These are phyloP conservation scores for Coniophora puteana DNA, from an alignment of 1,284 basidiomycete species.

Conservation along the genomic window DNA sequence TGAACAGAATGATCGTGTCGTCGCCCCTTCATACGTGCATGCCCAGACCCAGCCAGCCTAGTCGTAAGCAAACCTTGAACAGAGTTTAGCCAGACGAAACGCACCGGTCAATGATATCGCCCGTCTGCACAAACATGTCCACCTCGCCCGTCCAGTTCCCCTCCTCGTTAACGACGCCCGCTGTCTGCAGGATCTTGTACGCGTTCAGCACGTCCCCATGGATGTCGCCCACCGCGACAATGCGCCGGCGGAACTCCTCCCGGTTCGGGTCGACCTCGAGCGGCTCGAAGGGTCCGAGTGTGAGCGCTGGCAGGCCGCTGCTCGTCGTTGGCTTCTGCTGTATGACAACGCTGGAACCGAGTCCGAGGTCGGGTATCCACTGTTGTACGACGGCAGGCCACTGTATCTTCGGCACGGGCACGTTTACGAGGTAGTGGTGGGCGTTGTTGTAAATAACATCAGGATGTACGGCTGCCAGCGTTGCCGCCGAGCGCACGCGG, in stretches of 20 bases:
- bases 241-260: constrained; percentile 30
- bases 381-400: too few relatives aligned
- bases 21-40: constrained; percentile 55
- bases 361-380: too few relatives aligned
- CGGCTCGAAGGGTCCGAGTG: too few relatives aligned
- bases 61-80: too few relatives aligned
- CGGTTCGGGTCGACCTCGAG: constrained; percentile 18
- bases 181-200: constrained; percentile 69
- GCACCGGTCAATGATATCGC: constrained; percentile 87
- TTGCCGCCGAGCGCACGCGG: constrained; percentile 16
- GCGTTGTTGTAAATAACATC: constrained; percentile 4
- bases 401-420: too few relatives aligned
- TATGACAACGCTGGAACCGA: too few relatives aligned
- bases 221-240: constrained; percentile 67
- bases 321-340: not conserved
- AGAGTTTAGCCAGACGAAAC: constrained; percentile 15
- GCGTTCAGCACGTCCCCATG: constrained; percentile 66
- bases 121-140: constrained; percentile 88
- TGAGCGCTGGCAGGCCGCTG: constrained; percentile 6
- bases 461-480: constrained; percentile 10
- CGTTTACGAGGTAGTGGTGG: too few relatives aligned
- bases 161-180: constrained; percentile 64
- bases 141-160: constrained; percentile 76
- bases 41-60: constrained; percentile 2
- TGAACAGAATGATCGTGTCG: constrained; percentile 81